Percentiles rank a stretch among this genome's conserved stretches.
Conservation (phyloP, 2,329 filamentous ascomycete species). For the Fusarium sp. region DNA sequence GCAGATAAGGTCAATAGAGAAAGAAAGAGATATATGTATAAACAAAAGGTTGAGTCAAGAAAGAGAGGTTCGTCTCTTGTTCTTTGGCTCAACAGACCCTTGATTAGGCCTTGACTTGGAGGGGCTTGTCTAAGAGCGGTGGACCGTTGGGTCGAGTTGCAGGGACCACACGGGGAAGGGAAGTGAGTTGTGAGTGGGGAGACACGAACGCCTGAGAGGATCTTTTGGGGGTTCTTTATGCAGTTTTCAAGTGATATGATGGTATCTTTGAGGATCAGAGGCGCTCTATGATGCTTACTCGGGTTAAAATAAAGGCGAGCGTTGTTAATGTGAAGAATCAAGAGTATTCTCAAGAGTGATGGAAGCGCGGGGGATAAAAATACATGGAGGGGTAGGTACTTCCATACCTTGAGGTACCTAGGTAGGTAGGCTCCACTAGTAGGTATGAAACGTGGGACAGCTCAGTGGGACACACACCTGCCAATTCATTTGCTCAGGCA, state of each 20-base stretch:
- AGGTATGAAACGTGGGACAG: conserved; percentile 22
- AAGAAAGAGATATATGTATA: conserved; percentile 14
- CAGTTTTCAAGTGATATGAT: neutral
- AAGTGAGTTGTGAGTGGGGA: conserved; percentile 40
- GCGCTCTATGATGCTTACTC: neutral
- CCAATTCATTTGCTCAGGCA: conserved; percentile 23
- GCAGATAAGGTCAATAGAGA: conserved; percentile 8
- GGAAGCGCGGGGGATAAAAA: conserved; percentile 12
- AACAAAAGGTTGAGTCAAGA: neutral
- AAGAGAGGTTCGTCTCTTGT: conserved; percentile 20
- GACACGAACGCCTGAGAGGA: conserved; percentile 20
- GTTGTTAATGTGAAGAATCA: conserved; percentile 1
- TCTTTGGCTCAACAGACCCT: conserved; percentile 35
- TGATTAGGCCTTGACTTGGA: conserved; percentile 41
- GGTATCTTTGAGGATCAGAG: neutral
- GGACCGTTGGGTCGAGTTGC: conserved; percentile 47
- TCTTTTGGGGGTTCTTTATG: conserved; percentile 3
- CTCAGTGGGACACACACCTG: neutral
- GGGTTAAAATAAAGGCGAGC: neutral
- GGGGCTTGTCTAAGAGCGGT: conserved; percentile 45
- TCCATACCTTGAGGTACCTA: neutral
- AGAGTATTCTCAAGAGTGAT: neutral
- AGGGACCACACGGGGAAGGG: conserved; percentile 36
- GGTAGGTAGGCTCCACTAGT: neutral
- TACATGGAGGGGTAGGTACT: conserved; percentile 25